Conservation (phyloP, 2,329 filamentous ascomycete genomes). For the Colletotrichum orchidophilum region DNA sequence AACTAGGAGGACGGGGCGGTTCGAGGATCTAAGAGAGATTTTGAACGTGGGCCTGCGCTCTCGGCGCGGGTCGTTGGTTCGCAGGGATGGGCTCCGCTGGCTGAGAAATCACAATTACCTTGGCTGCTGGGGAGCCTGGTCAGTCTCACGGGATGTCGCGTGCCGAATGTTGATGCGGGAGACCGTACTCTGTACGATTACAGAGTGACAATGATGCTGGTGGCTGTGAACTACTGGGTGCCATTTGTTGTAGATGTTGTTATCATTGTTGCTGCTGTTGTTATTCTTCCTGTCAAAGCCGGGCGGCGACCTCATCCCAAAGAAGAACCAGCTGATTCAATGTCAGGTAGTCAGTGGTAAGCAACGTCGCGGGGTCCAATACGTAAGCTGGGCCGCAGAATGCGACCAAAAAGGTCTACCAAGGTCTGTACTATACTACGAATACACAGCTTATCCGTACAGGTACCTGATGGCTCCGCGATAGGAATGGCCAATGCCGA, state of each 20-base stretch:
- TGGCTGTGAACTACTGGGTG: neutral
- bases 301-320: neutral
- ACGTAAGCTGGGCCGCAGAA: neutral
- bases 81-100: slow-evolving; percentile 21
- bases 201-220: neutral
- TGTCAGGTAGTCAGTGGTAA: neutral
- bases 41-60: slow-evolving; percentile 26
- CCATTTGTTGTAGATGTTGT: neutral
- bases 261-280: neutral
- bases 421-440: neutral
- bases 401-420: neutral
- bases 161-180: neutral
- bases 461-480: neutral
- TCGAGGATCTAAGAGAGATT: slow-evolving; percentile 22
- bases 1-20: slow-evolving; percentile 1
- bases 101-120: slow-evolving; percentile 21
- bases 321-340: neutral
- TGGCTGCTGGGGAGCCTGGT: slow-evolving; percentile 10
- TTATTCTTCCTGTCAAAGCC: neutral
- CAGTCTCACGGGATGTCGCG: slow-evolving; percentile 11
- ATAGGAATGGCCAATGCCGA: neutral
- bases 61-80: slow-evolving; percentile 19
- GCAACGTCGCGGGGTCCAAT: neutral
- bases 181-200: neutral
- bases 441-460: no score